Conservation (phyloP, 2,329 filamentous ascomycete species). For the Hymenoscyphus fraxineus region DNA sequence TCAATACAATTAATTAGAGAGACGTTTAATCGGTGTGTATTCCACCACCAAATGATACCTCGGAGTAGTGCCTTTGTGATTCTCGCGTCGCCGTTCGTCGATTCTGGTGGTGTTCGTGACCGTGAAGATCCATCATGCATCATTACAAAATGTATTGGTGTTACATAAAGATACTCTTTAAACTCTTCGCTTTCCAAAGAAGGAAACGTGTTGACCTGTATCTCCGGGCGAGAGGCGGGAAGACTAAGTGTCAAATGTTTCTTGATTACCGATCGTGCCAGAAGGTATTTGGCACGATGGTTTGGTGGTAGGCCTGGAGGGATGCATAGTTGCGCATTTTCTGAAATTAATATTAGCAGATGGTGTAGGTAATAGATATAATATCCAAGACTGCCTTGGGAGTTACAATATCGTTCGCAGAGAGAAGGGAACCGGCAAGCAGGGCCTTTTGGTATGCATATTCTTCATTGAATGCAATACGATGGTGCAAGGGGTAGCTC, state of each 20-base stretch:
- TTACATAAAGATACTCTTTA: conserved; percentile 47
- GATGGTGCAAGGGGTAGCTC: background rate
- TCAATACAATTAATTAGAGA: conserved; percentile 61
- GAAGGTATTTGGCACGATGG: conserved; percentile 44
- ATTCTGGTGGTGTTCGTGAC: conserved; percentile 2
- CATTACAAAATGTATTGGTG: conserved; percentile 64
- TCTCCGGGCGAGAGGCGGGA: conserved; percentile 23
- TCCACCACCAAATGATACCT: conserved; percentile 52
- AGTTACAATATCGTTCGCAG: background rate
- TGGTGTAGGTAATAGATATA: background rate
- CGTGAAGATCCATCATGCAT: conserved; percentile 55
- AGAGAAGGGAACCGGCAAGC: background rate
- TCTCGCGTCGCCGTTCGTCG: conserved; percentile 16
- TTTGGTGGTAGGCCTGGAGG: conserved; percentile 40
- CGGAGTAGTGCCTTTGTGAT: conserved; percentile 32
- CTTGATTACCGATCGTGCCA: conserved; percentile 61
- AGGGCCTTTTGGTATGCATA: no score
- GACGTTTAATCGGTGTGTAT: conserved; percentile 54
- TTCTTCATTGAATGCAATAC: no score
- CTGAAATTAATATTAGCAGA: conserved; percentile 22
- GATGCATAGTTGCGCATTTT: conserved; percentile 52
- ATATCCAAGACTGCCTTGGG: background rate
- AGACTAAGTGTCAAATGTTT: conserved; percentile 47
- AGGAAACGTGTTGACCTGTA: conserved; percentile 41
- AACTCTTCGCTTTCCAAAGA: conserved; percentile 50